These are phyloP conservation scores for Francoa sonchifolia DNA, from an alignment of 441 rosid genomes.

Conservation along the genomic window DNA sequence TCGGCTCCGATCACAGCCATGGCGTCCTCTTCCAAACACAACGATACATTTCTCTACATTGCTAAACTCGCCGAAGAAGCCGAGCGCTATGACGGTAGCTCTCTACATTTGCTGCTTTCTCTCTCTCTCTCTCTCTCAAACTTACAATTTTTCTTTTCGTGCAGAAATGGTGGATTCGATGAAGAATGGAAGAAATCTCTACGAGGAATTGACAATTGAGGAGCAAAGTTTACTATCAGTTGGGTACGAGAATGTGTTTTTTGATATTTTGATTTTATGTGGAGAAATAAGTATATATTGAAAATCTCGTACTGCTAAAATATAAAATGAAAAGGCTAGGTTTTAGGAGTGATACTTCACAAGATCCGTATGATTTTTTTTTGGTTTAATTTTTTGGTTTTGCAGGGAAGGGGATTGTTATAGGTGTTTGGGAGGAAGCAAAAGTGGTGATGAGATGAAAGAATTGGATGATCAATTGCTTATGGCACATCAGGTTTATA, in stretches of 20 bases:
- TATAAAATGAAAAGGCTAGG: too few species aligned
- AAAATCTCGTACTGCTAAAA: too few species aligned
- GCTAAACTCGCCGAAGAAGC: slow-evolving; percentile 26
- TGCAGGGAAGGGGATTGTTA: slow-evolving; percentile 9
- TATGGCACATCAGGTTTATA: background rate
- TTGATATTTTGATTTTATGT: too few species aligned
- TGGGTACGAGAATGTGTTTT: slow-evolving; percentile 25
- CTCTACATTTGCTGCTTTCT: background rate
- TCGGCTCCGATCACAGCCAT: slow-evolving; percentile 5
- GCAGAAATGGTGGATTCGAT: slow-evolving; percentile 25
- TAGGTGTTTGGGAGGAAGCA: slow-evolving; percentile 3
- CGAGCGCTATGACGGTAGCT: slow-evolving; percentile 18
- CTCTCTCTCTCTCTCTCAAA: background rate
- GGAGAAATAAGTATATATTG: slow-evolving; percentile 6
- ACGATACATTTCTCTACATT: slow-evolving; percentile 15
- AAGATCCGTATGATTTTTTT: background rate
- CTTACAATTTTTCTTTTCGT: background rate
- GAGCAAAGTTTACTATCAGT: slow-evolving; percentile 25
- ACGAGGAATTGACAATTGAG: slow-evolving; percentile 18
- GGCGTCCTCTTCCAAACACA: slow-evolving; percentile 18
- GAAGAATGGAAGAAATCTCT: slow-evolving; percentile 17
- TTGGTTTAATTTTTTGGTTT: background rate
- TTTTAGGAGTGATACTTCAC: background rate
- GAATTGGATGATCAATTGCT: slow-evolving; percentile 3
- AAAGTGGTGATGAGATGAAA: slow-evolving; percentile 6